phyloP scores from a whole-genome alignment of 331 rosid genomes.

The Quercus lobata region DNA sequence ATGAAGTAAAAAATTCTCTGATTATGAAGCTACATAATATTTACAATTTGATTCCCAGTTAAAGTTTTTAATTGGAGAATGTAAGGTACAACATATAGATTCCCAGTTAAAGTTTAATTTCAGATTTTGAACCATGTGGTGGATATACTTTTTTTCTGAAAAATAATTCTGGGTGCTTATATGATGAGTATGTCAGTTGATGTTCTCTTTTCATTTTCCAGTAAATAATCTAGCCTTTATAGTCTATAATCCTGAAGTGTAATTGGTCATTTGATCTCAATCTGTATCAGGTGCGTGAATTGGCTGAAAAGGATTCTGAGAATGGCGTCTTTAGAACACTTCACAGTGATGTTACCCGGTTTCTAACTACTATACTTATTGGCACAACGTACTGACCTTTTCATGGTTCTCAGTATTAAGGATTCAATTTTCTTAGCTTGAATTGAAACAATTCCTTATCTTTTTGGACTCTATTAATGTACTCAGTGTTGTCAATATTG shows the following conservation, averaged over 20 bases:
- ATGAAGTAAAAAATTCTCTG: neutral
- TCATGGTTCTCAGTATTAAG: constrained; percentile 9
- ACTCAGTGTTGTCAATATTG: constrained; percentile 91
- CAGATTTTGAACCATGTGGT: neutral
- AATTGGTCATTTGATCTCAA: constrained; percentile 9
- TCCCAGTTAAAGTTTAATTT: neutral
- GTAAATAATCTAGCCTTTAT: neutral
- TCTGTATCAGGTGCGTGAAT: constrained; percentile 76
- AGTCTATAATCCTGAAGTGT: constrained; percentile 11
- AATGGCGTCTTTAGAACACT: constrained; percentile 93
- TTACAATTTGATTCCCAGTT: neutral
- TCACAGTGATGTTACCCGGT: constrained; percentile 89
- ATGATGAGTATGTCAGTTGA: neutral
- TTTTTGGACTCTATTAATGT: constrained; percentile 38
- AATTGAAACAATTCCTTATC: constrained; percentile 34
- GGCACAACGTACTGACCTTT: constrained; percentile 90
- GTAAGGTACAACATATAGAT: neutral
- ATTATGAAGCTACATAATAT: neutral
- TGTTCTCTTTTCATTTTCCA: neutral
- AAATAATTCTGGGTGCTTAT: neutral
- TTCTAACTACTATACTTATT: constrained; percentile 94
- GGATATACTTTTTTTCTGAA: neutral
- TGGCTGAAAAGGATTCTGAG: constrained; percentile 95
- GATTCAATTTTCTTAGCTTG: constrained; percentile 9
- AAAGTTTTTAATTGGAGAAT: neutral